Base-by-base conservation (phyloP, 2,329 filamentous ascomycete species). In the Fusarium annulatum region DNA sequence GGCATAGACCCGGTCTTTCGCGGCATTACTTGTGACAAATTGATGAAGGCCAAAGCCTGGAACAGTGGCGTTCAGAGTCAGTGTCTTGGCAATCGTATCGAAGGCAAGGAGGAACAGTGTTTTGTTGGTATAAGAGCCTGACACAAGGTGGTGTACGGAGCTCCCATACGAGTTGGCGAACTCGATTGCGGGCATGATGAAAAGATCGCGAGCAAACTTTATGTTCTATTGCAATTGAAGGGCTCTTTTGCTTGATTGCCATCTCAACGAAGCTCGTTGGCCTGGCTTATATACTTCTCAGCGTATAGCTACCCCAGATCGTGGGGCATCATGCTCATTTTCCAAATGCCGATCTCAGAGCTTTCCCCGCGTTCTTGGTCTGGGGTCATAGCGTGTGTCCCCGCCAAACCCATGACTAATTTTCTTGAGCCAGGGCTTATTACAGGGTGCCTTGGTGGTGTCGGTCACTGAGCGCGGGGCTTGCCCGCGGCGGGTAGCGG, bases 31-130 rank as follows among this genome's bases (percentile, higher is more conserved):
- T 4, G 52, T 59, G 16, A 63, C 60, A 41, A 60, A 63, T 6
- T 63, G 53, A 14, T 63, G 60, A 9, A 63, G 41, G 1, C 60
- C 60, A 30, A 63, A 60, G 3, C 60, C 60, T n/a, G 60, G 42
- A 2, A 63, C 34, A 10, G 60, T 59, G 7, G 60, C 23, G n/a
- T 63, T 60, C 34, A 60, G 18, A 12, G 42, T 60, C 10, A 63
- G 34, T 9, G 60, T 63, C 14, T 38, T 36, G 26, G 60, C 53
- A 11, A 60, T 28, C 6, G 60, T 63, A 9, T 59, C 53, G n/a
- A 63, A 63, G 14, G 60, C 60, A 6, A 63, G 60, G 15, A 60
- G 60, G 9, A 63, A 63, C 0, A 63, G 53, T 7, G 60, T 63
- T 10, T 26, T 63, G 42, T 60, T 63, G 18, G 60, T 60, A 19